Conservation (phyloP, 495 filamentous ascomycete genomes). For the Aspergillus sclerotiicarbonarius region DNA sequence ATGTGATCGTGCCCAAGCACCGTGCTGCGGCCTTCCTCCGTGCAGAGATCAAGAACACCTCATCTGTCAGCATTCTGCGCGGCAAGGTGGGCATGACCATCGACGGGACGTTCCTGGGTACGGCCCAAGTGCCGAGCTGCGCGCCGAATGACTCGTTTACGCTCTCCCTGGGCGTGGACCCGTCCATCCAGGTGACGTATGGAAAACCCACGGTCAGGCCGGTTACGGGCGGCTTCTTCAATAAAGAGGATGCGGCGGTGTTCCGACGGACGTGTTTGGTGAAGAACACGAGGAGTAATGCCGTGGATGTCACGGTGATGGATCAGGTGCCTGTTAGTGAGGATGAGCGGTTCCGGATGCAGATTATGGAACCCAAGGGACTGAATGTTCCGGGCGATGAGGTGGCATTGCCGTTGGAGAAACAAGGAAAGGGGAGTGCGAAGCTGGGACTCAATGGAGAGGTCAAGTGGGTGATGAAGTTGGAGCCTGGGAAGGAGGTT, state of each 20-base stretch:
- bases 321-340: constrained; percentile 69
- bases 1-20: constrained; percentile 64
- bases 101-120: constrained; percentile 67
- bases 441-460: constrained; percentile 58
- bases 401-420: constrained; percentile 22
- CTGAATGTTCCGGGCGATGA: constrained; percentile 44
- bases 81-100: constrained; percentile 63
- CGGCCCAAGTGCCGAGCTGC: constrained; percentile 54
- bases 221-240: constrained; percentile 47
- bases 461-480: constrained; percentile 56
- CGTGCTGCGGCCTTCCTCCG: constrained; percentile 65
- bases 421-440: constrained; percentile 17
- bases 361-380: constrained; percentile 52
- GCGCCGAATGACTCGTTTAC: constrained; percentile 59
- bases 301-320: constrained; percentile 54
- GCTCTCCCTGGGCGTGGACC: constrained; percentile 65
- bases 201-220: constrained; percentile 58
- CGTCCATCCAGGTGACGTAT: constrained; percentile 59
- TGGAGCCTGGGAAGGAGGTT: constrained; percentile 56
- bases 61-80: constrained; percentile 56
- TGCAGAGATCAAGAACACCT: constrained; percentile 59
- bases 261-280: constrained; percentile 59
- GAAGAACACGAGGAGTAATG: constrained; percentile 53
- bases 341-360: constrained; percentile 59
- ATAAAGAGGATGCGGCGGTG: constrained; percentile 56